phyloP scores from a whole-genome alignment of 805 yeast species.

The Ogataea angusta region DNA sequence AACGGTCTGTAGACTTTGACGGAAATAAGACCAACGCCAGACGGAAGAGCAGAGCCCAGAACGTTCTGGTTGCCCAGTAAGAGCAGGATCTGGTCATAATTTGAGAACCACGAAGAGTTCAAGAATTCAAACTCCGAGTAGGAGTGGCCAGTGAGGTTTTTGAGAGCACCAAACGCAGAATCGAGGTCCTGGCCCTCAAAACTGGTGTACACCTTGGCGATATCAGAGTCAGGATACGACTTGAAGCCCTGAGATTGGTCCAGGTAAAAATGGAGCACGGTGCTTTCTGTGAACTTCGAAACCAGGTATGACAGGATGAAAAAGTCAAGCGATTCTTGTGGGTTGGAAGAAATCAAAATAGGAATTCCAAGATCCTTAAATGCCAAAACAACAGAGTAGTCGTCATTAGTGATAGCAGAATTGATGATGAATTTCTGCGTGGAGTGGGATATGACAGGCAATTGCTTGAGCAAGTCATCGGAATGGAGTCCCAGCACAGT shows the following conservation, averaged over 20 bases:
- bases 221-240: slow-evolving; percentile 3
- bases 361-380: slow-evolving; percentile 67
- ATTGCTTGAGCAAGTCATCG: slow-evolving; percentile 48
- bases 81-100: slow-evolving; percentile 44
- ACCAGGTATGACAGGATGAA: slow-evolving; percentile 58
- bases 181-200: slow-evolving; percentile 31
- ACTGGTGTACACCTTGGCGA: slow-evolving; percentile 15
- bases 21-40: slow-evolving; percentile 45
- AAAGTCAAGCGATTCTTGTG: slow-evolving; percentile 50
- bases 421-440: slow-evolving; percentile 52
- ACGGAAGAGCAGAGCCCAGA: slow-evolving; percentile 13
- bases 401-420: slow-evolving; percentile 55
- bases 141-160: slow-evolving; percentile 26
- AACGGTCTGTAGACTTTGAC: slow-evolving; percentile 76
- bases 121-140: slow-evolving; percentile 40
- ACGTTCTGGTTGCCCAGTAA: slow-evolving; percentile 54
- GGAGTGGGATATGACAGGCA: slow-evolving; percentile 50
- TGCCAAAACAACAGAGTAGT: slow-evolving; percentile 67
- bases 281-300: slow-evolving; percentile 44
- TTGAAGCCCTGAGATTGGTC: slow-evolving; percentile 2
- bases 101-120: slow-evolving; percentile 26
- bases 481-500: slow-evolving; percentile 53
- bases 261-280: slow-evolving; percentile 69
- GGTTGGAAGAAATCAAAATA: slow-evolving; percentile 62
- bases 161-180: slow-evolving; percentile 31